These are phyloP conservation scores for Candida suzukii DNA, from an alignment of 805 yeast species.

Conservation along the genomic window DNA sequence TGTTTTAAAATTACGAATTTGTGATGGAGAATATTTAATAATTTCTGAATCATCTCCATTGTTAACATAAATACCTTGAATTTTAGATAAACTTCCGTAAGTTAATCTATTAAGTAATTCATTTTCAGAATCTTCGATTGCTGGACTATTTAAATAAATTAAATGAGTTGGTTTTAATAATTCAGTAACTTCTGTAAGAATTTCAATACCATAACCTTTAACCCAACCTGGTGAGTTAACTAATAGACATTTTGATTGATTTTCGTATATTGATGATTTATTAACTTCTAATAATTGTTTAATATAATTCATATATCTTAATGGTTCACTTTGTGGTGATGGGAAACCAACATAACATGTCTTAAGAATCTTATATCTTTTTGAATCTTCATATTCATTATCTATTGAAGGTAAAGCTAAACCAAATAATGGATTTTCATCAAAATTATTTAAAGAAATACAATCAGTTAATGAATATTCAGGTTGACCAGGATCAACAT, in stretches of 20 bases:
- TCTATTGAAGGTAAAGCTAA: constrained; percentile 12
- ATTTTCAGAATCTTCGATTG: constrained; percentile 25
- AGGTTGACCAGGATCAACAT: constrained; percentile 87
- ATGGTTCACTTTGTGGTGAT: constrained; percentile 64
- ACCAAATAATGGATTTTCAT: constrained; percentile 31
- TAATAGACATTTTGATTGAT: constrained; percentile 35
- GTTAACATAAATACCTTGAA: constrained; percentile 27
- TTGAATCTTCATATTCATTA: neutral
- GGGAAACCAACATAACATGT: constrained; percentile 49
- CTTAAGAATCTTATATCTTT: neutral
- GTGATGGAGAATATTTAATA: constrained; percentile 40
- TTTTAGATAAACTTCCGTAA: constrained; percentile 16
- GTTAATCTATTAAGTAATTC: constrained; percentile 20
- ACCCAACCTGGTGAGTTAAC: constrained; percentile 90
- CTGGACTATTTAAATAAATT: constrained; percentile 40
- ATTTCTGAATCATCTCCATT: constrained; percentile 6
- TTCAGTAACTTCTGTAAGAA: constrained; percentile 43
- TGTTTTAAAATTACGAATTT: constrained; percentile 43
- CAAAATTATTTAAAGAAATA: constrained; percentile 43
- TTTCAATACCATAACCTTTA: constrained; percentile 73
- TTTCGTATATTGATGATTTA: constrained; percentile 5
- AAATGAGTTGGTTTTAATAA: constrained; percentile 48
- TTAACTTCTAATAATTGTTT: constrained; percentile 26
- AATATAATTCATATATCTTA: constrained; percentile 39
- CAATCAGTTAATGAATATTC: constrained; percentile 70